Evolutionary conservation across 1,284 basidiomycete genomes (phyloP), one percentile per base, ranked within the genome.

Genomic region (Ceratobasidium sp.): DNA sequence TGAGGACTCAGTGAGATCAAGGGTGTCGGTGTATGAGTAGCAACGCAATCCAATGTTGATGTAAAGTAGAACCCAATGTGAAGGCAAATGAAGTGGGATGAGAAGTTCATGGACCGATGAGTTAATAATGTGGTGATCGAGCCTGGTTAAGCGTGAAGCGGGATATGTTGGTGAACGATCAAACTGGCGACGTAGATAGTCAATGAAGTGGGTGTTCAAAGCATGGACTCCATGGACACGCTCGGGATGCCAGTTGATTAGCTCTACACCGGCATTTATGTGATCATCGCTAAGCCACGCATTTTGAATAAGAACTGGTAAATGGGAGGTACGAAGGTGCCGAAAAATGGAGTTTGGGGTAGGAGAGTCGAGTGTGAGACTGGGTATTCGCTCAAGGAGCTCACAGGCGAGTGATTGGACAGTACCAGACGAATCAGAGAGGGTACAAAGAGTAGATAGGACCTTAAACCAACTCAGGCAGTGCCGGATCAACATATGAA

Each of bases 21-120:
- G 67, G 3, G 67, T 69, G 16, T 69, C 54, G 1, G 67, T 44
- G n/a, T 54, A 69, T 4, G 67, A 69, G 38, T 55, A 69, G 30
- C n/a, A 38, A n/a, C 23, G 27, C 12, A 20, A 10, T 55, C 14
- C n/a, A 16, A 69, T 55, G 23, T 69, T 57, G 12, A 69, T 35
- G 44, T 57, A 30, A 3, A 69, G 33, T 3, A 69, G 54, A 14
- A 44, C 33, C 67, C 67, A 69, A 23, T 69, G 67, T 7, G 67
- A 54, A 3, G 67, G 67, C 7, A 35, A 23, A 52, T 69, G 67
- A n/a, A 69, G 5, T 6, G 67, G 67, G 35, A 69, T 55, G 4
- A 69, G 35, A 10, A 69, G 52, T 52, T 69, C 52, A 33, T 27
- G 18, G 33, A 55, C 23, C 3, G 54, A 35, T 20, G 23, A 35